Percentiles rank a stretch among this genome's conserved stretches.
Conservation (phyloP, 495 filamentous ascomycete genomes). For the Aspergillus bertholletiae region DNA sequence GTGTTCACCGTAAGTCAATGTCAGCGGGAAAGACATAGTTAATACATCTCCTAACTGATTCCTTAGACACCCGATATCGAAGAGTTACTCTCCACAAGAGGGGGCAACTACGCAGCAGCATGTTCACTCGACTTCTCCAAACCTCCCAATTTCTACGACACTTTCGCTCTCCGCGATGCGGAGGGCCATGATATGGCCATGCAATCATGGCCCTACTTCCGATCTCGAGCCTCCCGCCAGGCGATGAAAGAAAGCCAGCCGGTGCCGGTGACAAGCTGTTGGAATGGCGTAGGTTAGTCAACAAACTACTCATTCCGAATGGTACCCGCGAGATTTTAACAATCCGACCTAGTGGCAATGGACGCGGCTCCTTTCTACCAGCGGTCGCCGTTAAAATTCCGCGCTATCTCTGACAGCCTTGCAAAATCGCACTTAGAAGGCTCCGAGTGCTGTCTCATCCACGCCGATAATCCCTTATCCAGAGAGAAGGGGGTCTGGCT, state of each 20-base stretch:
- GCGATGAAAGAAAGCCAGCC: constrained; percentile 53
- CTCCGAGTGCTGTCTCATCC: constrained; percentile 81
- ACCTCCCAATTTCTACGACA: constrained; percentile 73
- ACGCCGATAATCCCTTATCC: constrained; percentile 64
- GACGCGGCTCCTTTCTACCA: constrained; percentile 55
- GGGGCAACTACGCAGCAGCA: constrained; percentile 72
- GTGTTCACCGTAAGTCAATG: constrained; percentile 56
- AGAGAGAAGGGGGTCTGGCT: constrained; percentile 61
- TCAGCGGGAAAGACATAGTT: not conserved
- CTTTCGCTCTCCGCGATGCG: constrained; percentile 76
- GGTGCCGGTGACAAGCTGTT: constrained; percentile 72
- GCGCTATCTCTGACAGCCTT: constrained; percentile 67
- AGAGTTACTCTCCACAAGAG: constrained; percentile 66
- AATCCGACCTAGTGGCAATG: constrained; percentile 44
- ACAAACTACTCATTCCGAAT: not conserved
- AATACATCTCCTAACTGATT: not conserved
- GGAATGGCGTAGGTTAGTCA: constrained; percentile 69
- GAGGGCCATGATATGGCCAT: constrained; percentile 58
- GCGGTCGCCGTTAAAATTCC: constrained; percentile 53
- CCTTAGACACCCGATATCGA: constrained; percentile 57
- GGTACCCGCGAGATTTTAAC: too few relatives aligned
- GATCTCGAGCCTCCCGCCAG: constrained; percentile 52
- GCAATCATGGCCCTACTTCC: constrained; percentile 77
- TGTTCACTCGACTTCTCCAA: constrained; percentile 76
- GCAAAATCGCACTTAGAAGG: constrained; percentile 68